A percentile compares a stretch with the other conserved stretches of the same genome.
Evolutionary conservation across 2,329 filamentous ascomycete species (phyloP).

Genomic region (Didymella exigua): DNA sequence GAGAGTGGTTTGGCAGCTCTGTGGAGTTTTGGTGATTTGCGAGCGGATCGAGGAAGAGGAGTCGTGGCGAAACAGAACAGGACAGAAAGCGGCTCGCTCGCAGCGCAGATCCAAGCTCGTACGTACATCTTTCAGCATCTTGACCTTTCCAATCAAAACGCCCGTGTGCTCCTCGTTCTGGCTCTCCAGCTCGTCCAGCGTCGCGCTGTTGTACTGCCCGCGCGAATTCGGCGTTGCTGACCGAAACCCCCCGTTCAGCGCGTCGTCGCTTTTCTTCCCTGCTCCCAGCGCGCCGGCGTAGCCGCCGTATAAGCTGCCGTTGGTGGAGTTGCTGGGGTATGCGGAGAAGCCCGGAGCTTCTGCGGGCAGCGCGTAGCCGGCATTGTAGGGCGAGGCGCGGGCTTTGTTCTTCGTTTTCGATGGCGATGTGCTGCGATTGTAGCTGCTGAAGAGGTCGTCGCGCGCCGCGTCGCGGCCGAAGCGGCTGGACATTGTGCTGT

Average conservation of each 20-base stretch:
- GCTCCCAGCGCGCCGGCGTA: background rate
- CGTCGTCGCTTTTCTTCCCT: background rate
- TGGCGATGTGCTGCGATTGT: slow-evolving; percentile 47
- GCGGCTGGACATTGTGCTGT: slow-evolving; percentile 26
- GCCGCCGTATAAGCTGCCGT: slow-evolving; percentile 15
- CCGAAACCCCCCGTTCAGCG: slow-evolving; percentile 6
- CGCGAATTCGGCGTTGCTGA: slow-evolving; percentile 60
- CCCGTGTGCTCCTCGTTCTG: slow-evolving; percentile 92
- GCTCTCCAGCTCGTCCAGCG: slow-evolving; percentile 90
- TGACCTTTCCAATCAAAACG: slow-evolving; percentile 89
- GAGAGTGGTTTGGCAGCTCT: background rate
- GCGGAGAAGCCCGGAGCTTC: slow-evolving; percentile 30
- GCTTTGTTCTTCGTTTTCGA: slow-evolving; percentile 42
- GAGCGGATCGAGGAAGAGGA: no score
- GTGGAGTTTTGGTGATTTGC: no score
- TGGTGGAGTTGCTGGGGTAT: slow-evolving; percentile 37
- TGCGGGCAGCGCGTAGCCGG: slow-evolving; percentile 14
- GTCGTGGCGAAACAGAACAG: no score
- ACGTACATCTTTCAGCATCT: slow-evolving; percentile 84
- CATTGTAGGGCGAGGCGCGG: slow-evolving; percentile 24
- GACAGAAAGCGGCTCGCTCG: no score
- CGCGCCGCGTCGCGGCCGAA: slow-evolving; percentile 32
- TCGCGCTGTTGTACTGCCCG: slow-evolving; percentile 82
- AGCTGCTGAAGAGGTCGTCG: slow-evolving; percentile 50
- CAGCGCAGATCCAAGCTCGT: no score